These are phyloP conservation scores for Lotus japonicus DNA, from an alignment of 306 rosid genomes.

Conservation along the genomic window DNA sequence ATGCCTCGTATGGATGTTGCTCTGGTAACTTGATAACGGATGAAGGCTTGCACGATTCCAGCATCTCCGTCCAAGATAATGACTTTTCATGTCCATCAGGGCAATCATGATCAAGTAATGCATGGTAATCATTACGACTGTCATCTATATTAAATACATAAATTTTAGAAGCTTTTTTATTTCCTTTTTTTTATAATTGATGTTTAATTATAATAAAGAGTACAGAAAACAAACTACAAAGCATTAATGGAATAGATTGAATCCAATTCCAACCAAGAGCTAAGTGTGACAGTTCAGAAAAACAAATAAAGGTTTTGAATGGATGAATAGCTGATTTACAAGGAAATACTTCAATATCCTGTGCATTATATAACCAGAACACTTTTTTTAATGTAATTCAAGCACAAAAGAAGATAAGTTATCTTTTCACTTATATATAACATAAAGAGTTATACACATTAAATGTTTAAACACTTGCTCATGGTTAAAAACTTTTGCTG, in stretches of 20 bases:
- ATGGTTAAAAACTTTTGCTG: neutral
- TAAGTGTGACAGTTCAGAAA: neutral
- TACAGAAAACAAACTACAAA: neutral
- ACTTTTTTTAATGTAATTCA: neutral
- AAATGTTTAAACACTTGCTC: neutral
- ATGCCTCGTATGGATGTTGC: conserved; percentile 25
- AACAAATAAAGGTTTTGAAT: neutral
- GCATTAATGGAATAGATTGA: conserved; percentile 1
- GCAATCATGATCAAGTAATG: conserved; percentile 31
- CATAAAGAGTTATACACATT: neutral
- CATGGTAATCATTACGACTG: conserved; percentile 23
- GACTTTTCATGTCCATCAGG: conserved; percentile 37
- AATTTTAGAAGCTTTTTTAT: conserved; percentile 19
- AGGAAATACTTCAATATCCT: neutral
- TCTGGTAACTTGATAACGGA: conserved; percentile 26
- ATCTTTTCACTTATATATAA: neutral
- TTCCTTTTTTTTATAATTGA: neutral
- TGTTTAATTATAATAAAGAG: neutral
- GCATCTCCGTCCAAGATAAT: conserved; percentile 50
- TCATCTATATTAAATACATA: conserved; percentile 29
- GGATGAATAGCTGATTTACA: neutral
- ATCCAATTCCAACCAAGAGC: conserved; percentile 6
- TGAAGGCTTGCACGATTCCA: conserved; percentile 31
- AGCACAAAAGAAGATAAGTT: neutral
- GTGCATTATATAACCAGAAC: neutral